Evolutionary conservation across 2,329 filamentous ascomycete species (phyloP).

Genomic region (Verticillium dahliae): DNA sequence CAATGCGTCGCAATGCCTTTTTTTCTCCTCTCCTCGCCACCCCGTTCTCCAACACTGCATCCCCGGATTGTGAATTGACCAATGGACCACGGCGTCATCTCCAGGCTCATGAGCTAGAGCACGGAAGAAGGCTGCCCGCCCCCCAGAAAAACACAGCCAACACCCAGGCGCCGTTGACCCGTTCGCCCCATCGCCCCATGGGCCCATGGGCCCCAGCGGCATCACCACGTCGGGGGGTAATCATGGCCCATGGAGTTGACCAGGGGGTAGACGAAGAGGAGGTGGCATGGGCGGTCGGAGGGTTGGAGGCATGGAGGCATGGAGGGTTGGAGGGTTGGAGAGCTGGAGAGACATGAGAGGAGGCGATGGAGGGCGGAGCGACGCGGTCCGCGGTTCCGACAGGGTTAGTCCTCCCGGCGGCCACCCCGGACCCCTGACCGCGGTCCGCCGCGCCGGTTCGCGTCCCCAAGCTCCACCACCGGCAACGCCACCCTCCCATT

Average conservation of each 20-base stretch:
- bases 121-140: neutral
- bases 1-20: neutral
- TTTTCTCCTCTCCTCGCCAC: neutral
- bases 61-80: neutral
- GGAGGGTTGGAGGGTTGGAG: too few species aligned
- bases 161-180: neutral
- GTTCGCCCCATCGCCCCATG: neutral
- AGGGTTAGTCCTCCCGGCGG: slow-evolving; percentile 1
- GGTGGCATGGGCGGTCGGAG: too few species aligned
- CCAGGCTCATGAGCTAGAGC: neutral
- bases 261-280: too few species aligned
- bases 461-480: neutral
- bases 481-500: neutral
- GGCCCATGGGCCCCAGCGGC: neutral
- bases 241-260: too few species aligned
- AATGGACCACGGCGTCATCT: neutral
- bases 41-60: neutral
- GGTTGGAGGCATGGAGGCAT: too few species aligned
- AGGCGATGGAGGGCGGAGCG: slow-evolving; percentile 1
- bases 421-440: neutral
- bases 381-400: neutral
- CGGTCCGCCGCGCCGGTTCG: slow-evolving; percentile 3
- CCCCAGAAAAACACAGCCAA: neutral
- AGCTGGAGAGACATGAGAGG: too few species aligned
- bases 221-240: neutral